These are phyloP conservation scores for Exophiala sideris DNA, from an alignment of 2,329 filamentous ascomycete species.

Conservation along the genomic window DNA sequence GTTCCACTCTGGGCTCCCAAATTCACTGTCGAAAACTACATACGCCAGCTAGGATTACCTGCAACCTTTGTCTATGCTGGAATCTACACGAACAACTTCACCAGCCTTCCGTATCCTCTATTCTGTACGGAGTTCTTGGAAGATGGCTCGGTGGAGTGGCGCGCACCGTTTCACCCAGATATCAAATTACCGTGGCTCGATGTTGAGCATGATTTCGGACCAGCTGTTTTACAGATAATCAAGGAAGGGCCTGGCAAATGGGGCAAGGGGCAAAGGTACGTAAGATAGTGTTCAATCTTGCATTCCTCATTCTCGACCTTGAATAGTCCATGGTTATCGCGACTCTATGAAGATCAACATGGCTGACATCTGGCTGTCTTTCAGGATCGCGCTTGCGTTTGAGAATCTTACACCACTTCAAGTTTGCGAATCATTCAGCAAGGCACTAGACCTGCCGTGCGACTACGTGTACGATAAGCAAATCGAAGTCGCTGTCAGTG, in stretches of 20 bases:
- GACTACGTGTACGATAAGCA: slow-evolving; percentile 68
- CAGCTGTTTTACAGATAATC: slow-evolving; percentile 87
- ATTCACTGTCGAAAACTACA: slow-evolving; percentile 87
- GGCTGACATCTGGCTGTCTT: not conserved
- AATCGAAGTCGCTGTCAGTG: slow-evolving; percentile 79
- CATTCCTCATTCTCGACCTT: not conserved
- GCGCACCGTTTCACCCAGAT: slow-evolving; percentile 87
- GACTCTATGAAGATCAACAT: not conserved
- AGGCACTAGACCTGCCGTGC: slow-evolving; percentile 73
- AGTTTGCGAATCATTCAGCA: slow-evolving; percentile 75
- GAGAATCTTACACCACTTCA: slow-evolving; percentile 81
- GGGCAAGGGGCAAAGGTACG: slow-evolving; percentile 64
- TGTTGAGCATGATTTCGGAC: slow-evolving; percentile 92
- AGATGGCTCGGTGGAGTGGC: slow-evolving; percentile 87
- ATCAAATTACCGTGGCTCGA: slow-evolving; percentile 91
- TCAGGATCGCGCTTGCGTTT: slow-evolving; percentile 81
- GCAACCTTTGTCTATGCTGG: slow-evolving; percentile 94
- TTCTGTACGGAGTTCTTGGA: slow-evolving; percentile 89
- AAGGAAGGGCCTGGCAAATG: slow-evolving; percentile 87
- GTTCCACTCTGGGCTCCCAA: slow-evolving; percentile 90
- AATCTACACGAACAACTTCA: slow-evolving; percentile 99
- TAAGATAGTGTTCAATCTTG: not conserved
- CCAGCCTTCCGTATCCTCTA: slow-evolving; percentile 82
- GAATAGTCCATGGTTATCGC: not conserved
- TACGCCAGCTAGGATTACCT: slow-evolving; percentile 75